Evolutionary conservation across 2,329 filamentous ascomycete genomes (phyloP).

Genomic region (Myriosclerotinia duriaeana): DNA sequence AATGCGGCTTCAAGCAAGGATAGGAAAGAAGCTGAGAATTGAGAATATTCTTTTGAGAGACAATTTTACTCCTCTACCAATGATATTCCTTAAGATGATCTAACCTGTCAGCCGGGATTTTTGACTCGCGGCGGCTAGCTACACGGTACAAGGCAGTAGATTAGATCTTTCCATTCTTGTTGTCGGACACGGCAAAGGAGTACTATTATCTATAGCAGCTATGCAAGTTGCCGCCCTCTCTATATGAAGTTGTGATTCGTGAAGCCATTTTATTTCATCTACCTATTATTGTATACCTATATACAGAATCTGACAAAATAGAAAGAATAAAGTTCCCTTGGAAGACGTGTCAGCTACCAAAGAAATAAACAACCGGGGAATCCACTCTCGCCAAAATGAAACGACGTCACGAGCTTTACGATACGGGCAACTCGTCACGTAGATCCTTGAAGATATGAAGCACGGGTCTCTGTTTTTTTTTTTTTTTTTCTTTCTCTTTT

Average conservation of each 20-base stretch:
- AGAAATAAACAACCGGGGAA: slow-evolving; percentile 10
- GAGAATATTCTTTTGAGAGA: neutral
- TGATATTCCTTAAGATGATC: neutral
- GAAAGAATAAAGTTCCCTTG: neutral
- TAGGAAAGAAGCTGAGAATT: neutral
- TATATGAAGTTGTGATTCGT: no score
- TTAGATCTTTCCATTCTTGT: slow-evolving; percentile 9
- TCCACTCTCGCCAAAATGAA: slow-evolving; percentile 18
- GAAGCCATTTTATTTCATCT: no score
- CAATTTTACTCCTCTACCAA: neutral
- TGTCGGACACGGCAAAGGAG: slow-evolving; percentile 3
- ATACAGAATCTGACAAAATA: neutral
- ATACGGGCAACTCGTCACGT: neutral
- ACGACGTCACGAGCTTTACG: slow-evolving; percentile 17
- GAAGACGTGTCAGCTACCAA: slow-evolving; percentile 6
- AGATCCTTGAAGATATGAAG: slow-evolving; percentile 7
- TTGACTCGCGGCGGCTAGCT: neutral
- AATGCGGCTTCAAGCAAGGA: neutral
- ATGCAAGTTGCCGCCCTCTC: slow-evolving; percentile 14
- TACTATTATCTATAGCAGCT: slow-evolving; percentile 5
- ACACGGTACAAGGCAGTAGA: neutral
- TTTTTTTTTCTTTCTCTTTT: neutral
- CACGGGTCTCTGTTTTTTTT: neutral
- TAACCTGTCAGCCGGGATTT: neutral
- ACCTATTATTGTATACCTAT: neutral